Conservation (phyloP, 202 grass and related monocot genomes). For the Schoenoplectus tabernaemontani region DNA sequence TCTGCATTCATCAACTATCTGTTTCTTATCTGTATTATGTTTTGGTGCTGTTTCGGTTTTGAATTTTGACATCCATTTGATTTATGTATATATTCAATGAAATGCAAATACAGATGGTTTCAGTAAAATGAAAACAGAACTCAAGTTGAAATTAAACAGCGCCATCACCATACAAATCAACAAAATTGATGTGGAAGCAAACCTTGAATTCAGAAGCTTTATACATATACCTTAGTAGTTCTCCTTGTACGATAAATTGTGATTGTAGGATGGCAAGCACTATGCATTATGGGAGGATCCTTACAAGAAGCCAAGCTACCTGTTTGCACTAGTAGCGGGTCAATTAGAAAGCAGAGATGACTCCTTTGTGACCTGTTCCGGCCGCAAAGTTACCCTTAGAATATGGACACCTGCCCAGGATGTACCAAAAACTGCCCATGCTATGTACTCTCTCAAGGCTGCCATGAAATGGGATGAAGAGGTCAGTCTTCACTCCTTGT, state of each 20-base stretch:
- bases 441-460: constrained; percentile 99
- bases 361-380: constrained; percentile 77
- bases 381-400: constrained; percentile 62
- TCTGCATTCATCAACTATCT: not conserved
- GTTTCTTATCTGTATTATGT: not conserved
- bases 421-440: constrained; percentile 92
- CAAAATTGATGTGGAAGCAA: not conserved
- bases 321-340: constrained; percentile 97
- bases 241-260: constrained; percentile 1
- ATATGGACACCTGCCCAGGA: constrained; percentile 96
- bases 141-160: not conserved
- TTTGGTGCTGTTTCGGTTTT: not conserved
- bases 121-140: not conserved
- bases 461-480: constrained; percentile 99
- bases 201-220: not conserved
- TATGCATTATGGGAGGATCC: constrained; percentile 92
- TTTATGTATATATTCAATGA: not conserved
- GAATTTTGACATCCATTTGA: not conserved
- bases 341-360: constrained; percentile 80
- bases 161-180: not conserved
- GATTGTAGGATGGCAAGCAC: constrained; percentile 66
- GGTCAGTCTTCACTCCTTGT: constrained; percentile 31
- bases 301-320: constrained; percentile 88
- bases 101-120: not conserved
- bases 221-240: not conserved